phyloP scores from a whole-genome alignment of 192 early-diverging fungal genomes.

The Coemansia sp. region DNA sequence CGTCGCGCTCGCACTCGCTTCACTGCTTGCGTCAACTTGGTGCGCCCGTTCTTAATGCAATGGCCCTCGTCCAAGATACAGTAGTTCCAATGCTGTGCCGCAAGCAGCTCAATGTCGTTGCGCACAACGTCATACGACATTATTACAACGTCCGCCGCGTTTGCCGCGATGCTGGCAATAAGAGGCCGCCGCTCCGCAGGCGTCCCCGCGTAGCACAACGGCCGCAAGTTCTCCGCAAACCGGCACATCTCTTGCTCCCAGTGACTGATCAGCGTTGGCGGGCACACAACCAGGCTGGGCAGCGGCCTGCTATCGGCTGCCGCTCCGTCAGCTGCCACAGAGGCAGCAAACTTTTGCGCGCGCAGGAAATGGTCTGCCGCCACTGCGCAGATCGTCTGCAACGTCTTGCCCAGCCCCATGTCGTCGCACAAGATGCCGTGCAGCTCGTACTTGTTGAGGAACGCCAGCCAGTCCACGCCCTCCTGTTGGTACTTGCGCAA shows the following conservation, averaged over 20 bases:
- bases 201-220: constrained; percentile 83
- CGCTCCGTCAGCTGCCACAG: constrained; percentile 42
- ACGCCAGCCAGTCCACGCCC: constrained; percentile 97
- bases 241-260: constrained; percentile 92
- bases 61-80: constrained; percentile 98
- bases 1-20: constrained; percentile 86
- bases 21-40: constrained; percentile 91
- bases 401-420: constrained; percentile 98
- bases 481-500: constrained; percentile 97
- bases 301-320: constrained; percentile 66
- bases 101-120: constrained; percentile 88
- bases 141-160: constrained; percentile 77
- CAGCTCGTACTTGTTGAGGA: constrained; percentile 93
- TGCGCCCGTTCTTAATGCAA: constrained; percentile 92
- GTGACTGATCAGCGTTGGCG: constrained; percentile 91
- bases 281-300: constrained; percentile 93
- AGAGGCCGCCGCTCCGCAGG: constrained; percentile 72
- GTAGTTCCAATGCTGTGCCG: constrained; percentile 81
- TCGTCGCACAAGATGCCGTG: constrained; percentile 98
- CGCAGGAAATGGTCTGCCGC: constrained; percentile 85
- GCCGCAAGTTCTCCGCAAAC: constrained; percentile 73
- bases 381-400: constrained; percentile 95
- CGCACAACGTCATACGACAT: constrained; percentile 97
- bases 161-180: constrained; percentile 50
- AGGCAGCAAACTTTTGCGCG: constrained; percentile 48